Base-by-base conservation (phyloP, 192 early-diverging fungal genomes). In the Allomyces macrogynus region DNA sequence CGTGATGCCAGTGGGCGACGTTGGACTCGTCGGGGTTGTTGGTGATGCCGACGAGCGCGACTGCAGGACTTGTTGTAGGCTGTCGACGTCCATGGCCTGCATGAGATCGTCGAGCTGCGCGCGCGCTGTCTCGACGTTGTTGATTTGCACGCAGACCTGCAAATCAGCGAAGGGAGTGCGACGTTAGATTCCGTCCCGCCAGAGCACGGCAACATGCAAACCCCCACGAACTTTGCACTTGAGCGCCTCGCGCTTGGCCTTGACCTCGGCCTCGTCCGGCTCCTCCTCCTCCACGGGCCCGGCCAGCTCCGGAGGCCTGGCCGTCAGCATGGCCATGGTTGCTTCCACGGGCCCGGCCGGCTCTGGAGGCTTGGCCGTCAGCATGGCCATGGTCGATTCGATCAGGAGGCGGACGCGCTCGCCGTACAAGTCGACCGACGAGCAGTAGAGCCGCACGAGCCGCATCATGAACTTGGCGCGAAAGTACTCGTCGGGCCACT, bases 401-500 rank as follows among this genome's bases (percentile, higher is more conserved):
- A 40, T 40, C 32, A 40, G 7, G 32, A 40, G 32, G 7, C 32
- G 32, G 32, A 40, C 32, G 32, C 32, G 32, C 49, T 14, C 49
- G 20, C 16, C 49, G 49, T 57, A 57, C 49, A 57, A 4, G 49
- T 57, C 49, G 49, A 57, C 20, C 16, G 16, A 57, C 49, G 49
- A 57, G 20, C 16, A 2, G 64, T 60, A 57, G 60, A 65, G 5
- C 24, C 16, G 16, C 12, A 14, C 49, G 49, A 57, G 49, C 49
- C 49, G 49, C 14, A 67, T 80, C 60, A 82, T 77, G 66, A 91
- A 80, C 5, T 75, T 73, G 25, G 87, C 83, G 40, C 76, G 66
- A 65, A 85, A 81, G 20, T 70, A 69, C 20, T 78, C 71, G 61
- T 87, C 78, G 10, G 77, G 78, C 78, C 80, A 88, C 54, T 84